Evolutionary conservation across 305 asterid genomes (phyloP), one percentile per base, ranked within the genome.

Genomic region (Nicotiana rustica): DNA sequence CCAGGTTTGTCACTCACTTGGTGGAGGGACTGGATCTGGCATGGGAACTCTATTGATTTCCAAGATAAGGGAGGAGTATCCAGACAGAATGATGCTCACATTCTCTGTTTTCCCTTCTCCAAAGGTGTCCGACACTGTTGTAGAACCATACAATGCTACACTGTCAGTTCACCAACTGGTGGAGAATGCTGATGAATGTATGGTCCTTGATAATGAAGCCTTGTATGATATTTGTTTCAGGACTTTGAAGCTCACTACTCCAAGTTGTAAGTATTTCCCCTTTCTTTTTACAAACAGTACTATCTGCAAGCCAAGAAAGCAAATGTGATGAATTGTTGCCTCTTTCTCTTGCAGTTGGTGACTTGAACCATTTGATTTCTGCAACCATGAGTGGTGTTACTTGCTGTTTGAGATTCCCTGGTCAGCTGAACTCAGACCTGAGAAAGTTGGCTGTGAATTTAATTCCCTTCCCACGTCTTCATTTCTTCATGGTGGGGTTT

Each of bases 371-470:
- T 87, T 84, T 93, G 88, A 93, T 93, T 81, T 93, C 97, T 47
- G 97, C 97, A 82, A 93, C 97, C 0, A 94, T 94, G 98, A 92
- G 97, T 82, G 98, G 98, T 41, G 98, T 94, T 25, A 94, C 98
- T 35, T 94, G 98, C 78, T 92, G 98, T 81, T 77, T 94, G 82
- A 89, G 98, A 84, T 94, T 94, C 89, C 98, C 98, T 0, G 98
- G 98, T 3, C 98, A 94, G 91, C 92, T 94, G 77, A 94, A 94
- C 85, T 94, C 98, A 1, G 98, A 94, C 67, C 90, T 94, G 71
- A 57, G 98, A 80, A 94, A 94, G 71, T 88, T 94, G 84, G 98
- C 98, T 0, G 98, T 94, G 81, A 94, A 94, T 84, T 82, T 94
- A 84, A 94, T 94, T n/a, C 97, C 98, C 15, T 94, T 94, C 90